Conservation (phyloP, 257 asterid species). For the Echites panduratus region DNA sequence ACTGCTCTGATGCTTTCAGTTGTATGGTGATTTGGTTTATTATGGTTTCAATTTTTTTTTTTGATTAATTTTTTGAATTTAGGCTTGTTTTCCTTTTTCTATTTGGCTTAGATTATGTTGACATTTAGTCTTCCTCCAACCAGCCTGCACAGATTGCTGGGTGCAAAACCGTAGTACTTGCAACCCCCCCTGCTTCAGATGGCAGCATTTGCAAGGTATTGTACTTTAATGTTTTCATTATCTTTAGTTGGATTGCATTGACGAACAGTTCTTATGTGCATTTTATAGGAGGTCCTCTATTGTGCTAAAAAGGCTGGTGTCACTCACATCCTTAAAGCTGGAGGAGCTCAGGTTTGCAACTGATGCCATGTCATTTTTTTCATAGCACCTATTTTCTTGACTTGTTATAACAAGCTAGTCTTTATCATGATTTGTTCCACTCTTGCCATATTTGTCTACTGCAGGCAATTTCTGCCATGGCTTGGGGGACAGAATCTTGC, state of each 20-base stretch:
- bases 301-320: slow-evolving; percentile 99
- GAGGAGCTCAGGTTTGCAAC: slow-evolving; percentile 89
- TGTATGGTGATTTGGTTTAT: slow-evolving; percentile 47
- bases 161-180: slow-evolving; percentile 92
- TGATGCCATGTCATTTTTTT: slow-evolving; percentile 1
- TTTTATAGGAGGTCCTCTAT: slow-evolving; percentile 77
- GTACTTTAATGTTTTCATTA: slow-evolving; percentile 1
- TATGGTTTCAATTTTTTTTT: slow-evolving; percentile 2
- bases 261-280: neutral
- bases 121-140: slow-evolving; percentile 22
- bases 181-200: slow-evolving; percentile 88
- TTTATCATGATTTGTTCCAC: neutral
- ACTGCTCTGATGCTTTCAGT: slow-evolving; percentile 98
- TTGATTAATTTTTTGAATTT: slow-evolving; percentile 10
- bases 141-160: slow-evolving; percentile 99
- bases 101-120: slow-evolving; percentile 1
- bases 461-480: slow-evolving; percentile 98
- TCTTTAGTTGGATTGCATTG: neutral
- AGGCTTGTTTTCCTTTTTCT: slow-evolving; percentile 14
- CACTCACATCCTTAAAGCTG: slow-evolving; percentile 96
- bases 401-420: too few relatives aligned
- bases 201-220: slow-evolving; percentile 91
- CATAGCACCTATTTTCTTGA: neutral
- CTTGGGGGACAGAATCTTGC: slow-evolving; percentile 98
- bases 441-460: slow-evolving; percentile 1